Conservation (phyloP, 1,284 basidiomycete species). For the Sporisorium scitamineum region DNA sequence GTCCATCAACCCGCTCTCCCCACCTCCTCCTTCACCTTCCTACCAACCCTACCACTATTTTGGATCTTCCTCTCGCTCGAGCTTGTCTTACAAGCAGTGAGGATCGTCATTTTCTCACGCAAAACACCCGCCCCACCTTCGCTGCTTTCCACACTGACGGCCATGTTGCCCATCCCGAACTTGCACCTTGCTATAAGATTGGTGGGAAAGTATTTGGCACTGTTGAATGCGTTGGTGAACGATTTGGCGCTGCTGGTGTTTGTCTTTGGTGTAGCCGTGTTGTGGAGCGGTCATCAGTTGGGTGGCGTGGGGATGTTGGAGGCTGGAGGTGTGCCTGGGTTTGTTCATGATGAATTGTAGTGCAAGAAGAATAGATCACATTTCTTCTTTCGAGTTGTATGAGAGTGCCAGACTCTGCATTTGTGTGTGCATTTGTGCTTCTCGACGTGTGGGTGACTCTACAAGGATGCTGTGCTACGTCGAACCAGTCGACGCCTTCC, state of each 20-base stretch:
- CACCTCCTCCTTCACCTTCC: background rate
- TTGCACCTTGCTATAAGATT: constrained; percentile 26
- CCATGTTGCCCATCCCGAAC: constrained; percentile 44
- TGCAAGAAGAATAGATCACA: background rate
- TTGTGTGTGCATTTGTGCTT: background rate
- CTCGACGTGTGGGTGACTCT: background rate
- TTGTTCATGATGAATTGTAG: constrained; percentile 40
- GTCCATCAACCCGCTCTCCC: background rate
- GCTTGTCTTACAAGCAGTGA: constrained; percentile 52
- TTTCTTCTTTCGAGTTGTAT: background rate
- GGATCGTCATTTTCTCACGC: constrained; percentile 47
- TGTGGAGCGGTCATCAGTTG: constrained; percentile 38
- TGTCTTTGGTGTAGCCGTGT: constrained; percentile 46
- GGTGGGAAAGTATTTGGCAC: constrained; percentile 35
- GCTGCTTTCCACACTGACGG: constrained; percentile 31
- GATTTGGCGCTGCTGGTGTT: constrained; percentile 59
- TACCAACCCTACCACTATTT: constrained; percentile 55
- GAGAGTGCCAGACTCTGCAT: background rate
- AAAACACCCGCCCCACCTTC: constrained; percentile 41
- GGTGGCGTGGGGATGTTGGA: constrained; percentile 38
- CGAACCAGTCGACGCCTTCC: background rate
- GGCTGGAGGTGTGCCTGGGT: background rate
- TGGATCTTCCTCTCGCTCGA: constrained; percentile 66
- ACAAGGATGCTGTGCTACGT: background rate
- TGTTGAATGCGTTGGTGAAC: constrained; percentile 47